Conservation (phyloP, 345 rosid genomes). For the Euclidium syriacum region DNA sequence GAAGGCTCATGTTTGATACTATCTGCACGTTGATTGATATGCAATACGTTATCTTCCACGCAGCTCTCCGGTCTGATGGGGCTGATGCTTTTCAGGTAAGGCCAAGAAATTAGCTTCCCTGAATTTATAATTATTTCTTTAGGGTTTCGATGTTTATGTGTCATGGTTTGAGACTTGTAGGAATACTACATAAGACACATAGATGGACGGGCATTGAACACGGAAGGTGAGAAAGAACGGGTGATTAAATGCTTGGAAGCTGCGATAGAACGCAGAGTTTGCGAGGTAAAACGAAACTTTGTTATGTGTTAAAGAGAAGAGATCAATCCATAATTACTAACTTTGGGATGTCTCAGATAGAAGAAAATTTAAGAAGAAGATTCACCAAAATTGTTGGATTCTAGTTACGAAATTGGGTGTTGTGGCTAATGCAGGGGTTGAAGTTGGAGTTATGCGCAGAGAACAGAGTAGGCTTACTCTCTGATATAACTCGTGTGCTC, state of each 20-base stretch:
- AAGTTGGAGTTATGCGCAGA: constrained; percentile 53
- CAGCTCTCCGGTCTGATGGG: constrained; percentile 42
- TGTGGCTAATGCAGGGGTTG: constrained; percentile 50
- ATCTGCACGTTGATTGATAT: constrained; percentile 69
- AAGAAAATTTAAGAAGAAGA: constrained; percentile 34
- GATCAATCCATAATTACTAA: constrained; percentile 35
- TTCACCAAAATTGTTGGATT: constrained; percentile 52
- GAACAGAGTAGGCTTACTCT: constrained; percentile 53
- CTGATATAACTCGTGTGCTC: constrained; percentile 61
- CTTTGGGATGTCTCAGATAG: constrained; percentile 32
- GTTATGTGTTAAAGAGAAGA: constrained; percentile 12
- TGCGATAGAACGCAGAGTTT: constrained; percentile 72
- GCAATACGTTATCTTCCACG: constrained; percentile 83
- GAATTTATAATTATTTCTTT: neutral
- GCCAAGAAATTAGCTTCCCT: neutral
- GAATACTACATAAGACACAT: constrained; percentile 86
- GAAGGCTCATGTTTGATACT: constrained; percentile 72
- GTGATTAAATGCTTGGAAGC: constrained; percentile 92
- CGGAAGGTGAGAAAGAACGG: constrained; percentile 92
- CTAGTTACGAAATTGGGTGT: constrained; percentile 34
- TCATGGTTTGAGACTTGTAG: constrained; percentile 31
- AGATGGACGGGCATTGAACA: constrained; percentile 86
- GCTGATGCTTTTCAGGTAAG: constrained; percentile 61
- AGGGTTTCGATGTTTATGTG: neutral
- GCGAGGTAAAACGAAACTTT: constrained; percentile 17